Evolutionary conservation across 2,329 filamentous ascomycete species (phyloP), one percentile per base, ranked within the genome.

Genomic region (Talaromyces sp.): DNA sequence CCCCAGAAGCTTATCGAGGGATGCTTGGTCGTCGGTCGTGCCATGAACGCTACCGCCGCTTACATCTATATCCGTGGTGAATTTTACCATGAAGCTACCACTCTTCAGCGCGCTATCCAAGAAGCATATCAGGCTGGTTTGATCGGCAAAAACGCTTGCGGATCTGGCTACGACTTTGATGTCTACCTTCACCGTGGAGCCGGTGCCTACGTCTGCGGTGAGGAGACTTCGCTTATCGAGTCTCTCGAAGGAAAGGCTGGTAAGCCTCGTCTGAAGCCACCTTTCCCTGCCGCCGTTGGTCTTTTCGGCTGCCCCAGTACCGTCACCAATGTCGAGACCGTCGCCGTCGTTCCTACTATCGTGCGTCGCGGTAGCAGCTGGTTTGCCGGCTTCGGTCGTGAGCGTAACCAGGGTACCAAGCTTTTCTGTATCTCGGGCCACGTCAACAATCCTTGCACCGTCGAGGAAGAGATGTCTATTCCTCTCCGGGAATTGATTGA

Each of bases 1-100:
- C 95, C 95, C 66, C 95, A 99, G 84, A 99, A 99, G 85, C 90
- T 99, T 68, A 84, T 99, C 74, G 95, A 99, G 82, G 95, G 95
- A 76, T 99, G 95, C 79, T 84, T 99, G 67, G 89, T 99, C 56
- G 92, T 95, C 69, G 95, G 95, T 59, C 90, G 95, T 75, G 93
- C 95, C 75, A 99, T 99, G 95, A 99, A 99, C 82, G 95, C 93
- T 74, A 95, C 91, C 55, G 95, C 95, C 64, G 95, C 95, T 69
- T 99, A 99, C 82, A 99, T 99, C 77, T 99, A 99, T 80, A 99
- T 99, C 72, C 93, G 95, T 76, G 95, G 95, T 75, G 95, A 99
- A 80, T 99, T 99, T 79, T 91, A 96, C 76, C 87, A 96, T 74
- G 95, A 99, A 80, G 95, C 95, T 16, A 91, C 92, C 52, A 88